A percentile compares a stretch with the other conserved stretches of the same genome.
These are phyloP conservation scores for Asparagopsis taxiformis DNA, from an alignment of 31 red algal species.

Conservation along the genomic window DNA sequence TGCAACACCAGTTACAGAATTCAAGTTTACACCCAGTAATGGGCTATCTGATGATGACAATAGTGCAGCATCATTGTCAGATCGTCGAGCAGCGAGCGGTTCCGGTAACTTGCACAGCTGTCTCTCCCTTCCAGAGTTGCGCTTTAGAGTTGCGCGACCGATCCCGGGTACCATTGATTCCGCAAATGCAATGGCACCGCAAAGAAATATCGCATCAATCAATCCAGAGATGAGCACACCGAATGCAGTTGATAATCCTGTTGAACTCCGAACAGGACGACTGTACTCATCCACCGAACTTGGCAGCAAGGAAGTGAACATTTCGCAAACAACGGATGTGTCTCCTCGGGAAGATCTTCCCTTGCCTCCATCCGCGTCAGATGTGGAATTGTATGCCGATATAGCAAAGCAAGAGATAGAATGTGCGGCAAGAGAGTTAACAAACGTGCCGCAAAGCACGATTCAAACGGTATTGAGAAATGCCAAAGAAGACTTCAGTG, in stretches of 20 bases:
- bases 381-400: slow-evolving; percentile 39
- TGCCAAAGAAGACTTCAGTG: slow-evolving; percentile 65
- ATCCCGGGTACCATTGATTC: neutral
- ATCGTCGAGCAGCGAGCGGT: neutral
- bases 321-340: neutral
- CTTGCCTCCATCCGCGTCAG: slow-evolving; percentile 18
- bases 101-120: slow-evolving; percentile 9
- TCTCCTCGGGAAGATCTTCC: neutral
- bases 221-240: neutral
- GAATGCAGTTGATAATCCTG: neutral
- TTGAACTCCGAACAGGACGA: neutral
- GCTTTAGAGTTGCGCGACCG: neutral
- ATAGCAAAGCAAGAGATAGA: slow-evolving; percentile 36
- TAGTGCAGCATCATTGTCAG: neutral
- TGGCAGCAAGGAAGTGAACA: neutral
- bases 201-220: neutral
- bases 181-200: neutral
- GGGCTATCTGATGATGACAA: neutral
- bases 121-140: slow-evolving; percentile 25
- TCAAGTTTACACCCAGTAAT: neutral
- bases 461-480: slow-evolving; percentile 31
- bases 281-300: neutral
- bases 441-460: slow-evolving; percentile 39
- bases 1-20: neutral
- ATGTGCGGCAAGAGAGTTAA: slow-evolving; percentile 48